Base-by-base conservation (phyloP, 2,329 filamentous ascomycete species). In the Microsporum canis region DNA sequence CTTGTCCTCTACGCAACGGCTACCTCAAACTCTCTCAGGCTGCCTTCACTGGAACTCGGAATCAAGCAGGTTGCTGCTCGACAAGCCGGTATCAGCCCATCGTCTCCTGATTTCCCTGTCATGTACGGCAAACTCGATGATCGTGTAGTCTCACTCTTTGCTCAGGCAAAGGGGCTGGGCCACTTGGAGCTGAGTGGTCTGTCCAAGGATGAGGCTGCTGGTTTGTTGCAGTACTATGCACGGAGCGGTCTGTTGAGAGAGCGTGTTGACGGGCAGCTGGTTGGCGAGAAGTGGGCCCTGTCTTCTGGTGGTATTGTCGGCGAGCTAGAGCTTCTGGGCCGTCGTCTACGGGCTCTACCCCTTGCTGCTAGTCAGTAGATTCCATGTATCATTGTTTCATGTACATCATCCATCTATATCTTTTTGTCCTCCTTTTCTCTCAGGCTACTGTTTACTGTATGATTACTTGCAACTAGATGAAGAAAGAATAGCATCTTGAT, bases 191-290 rank as follows among this genome's bases (percentile, higher is more conserved):
- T 96, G 23, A 79, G 82, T 47, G 88, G 89, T 6, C 69, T 96
- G 66, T 86, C 78, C 68, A 88, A 86, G 74, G 76, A 80, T 1
- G 92, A 97, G 76, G 85, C 89, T 8, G 83, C 87, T 63, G 81
- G 84, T 0, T 78, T 95, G 67, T 87, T 97, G 84, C 91, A 96
- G 77, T 97, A 96, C 77, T 97, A 92, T 80, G 91, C 89, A 3
- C 84, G 84, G 39, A 95, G 89, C 72, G 94, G 92, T 10, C 79
- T 96, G 71, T 72, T 95, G 70, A 83, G 88, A 65, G 79, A 82
- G 63, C 80, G 78, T 53, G 80, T 96, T 57, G 86, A 88, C 68
- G 85, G 91, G 70, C 78, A 78, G 65, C 80, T 82, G 64, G 87
- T 96, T 39, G 80, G 82, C 27, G 88, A 95, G 79, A 89, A 89